These are phyloP conservation scores for Solanum hybrid DNA, from an alignment of 305 asterid species.

Conservation along the genomic window DNA sequence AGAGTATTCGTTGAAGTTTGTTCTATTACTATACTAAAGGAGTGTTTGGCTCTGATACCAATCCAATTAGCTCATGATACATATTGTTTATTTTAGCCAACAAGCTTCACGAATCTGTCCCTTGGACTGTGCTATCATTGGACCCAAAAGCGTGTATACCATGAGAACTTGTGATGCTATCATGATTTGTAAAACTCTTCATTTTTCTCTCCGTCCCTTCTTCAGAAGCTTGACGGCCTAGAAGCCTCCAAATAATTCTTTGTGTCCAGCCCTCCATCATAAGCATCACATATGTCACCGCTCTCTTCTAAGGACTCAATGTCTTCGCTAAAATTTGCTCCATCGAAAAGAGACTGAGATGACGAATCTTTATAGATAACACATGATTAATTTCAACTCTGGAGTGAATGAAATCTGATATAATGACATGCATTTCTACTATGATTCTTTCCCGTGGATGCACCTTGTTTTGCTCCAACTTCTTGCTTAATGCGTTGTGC, in stretches of 20 bases:
- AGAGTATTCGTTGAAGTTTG: neutral
- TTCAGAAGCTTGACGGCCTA: neutral
- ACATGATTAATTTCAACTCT: neutral
- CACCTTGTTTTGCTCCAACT: neutral
- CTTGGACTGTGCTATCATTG: neutral
- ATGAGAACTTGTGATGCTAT: neutral
- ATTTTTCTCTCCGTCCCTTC: neutral
- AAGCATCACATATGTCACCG: neutral
- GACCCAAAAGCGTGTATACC: neutral
- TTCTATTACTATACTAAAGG: neutral
- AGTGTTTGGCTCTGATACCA: neutral
- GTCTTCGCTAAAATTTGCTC: neutral
- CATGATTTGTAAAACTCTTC: no score
- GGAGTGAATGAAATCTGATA: neutral
- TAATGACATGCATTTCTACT: neutral
- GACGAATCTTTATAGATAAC: neutral
- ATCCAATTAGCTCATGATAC: no score
- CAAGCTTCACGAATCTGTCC: neutral
- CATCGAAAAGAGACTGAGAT: neutral
- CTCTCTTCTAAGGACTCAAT: neutral
- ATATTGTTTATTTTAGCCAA: neutral
- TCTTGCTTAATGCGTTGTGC: neutral
- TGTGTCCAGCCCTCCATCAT: neutral
- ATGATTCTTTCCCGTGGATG: neutral
- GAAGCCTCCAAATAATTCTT: neutral